These are phyloP conservation scores for Triticum urartu DNA, from an alignment of 176 grass and related monocot species.

Conservation along the genomic window DNA sequence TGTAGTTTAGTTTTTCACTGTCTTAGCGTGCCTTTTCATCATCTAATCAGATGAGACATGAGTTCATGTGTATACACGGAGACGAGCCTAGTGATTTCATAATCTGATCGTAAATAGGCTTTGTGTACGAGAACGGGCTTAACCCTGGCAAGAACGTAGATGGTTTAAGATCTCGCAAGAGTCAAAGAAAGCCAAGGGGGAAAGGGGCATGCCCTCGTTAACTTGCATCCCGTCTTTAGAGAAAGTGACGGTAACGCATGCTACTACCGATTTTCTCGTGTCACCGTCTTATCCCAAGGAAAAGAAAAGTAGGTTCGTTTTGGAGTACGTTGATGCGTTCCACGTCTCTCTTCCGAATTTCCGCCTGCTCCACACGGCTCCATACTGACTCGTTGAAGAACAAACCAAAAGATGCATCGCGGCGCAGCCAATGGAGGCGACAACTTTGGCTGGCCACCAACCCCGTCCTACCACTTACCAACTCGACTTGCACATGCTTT, in stretches of 20 bases:
- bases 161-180: no score
- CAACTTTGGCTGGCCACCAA: background rate
- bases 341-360: background rate
- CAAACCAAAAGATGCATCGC: background rate
- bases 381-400: background rate
- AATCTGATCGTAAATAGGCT: no score
- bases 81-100: no score
- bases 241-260: background rate
- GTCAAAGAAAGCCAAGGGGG: no score
- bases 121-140: no score
- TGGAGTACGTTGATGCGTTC: background rate
- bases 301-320: background rate
- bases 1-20: no score
- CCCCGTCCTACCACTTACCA: background rate
- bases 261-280: background rate
- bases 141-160: no score
- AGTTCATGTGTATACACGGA: no score
- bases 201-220: background rate
- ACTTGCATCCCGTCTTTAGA: background rate
- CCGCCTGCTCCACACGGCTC: background rate
- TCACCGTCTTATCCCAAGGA: constrained; percentile 7
- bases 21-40: no score
- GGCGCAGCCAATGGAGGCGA: background rate
- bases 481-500: background rate
- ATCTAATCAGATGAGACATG: no score